Conservation (phyloP, 208 protist species). For the Leishmania turanica region DNA sequence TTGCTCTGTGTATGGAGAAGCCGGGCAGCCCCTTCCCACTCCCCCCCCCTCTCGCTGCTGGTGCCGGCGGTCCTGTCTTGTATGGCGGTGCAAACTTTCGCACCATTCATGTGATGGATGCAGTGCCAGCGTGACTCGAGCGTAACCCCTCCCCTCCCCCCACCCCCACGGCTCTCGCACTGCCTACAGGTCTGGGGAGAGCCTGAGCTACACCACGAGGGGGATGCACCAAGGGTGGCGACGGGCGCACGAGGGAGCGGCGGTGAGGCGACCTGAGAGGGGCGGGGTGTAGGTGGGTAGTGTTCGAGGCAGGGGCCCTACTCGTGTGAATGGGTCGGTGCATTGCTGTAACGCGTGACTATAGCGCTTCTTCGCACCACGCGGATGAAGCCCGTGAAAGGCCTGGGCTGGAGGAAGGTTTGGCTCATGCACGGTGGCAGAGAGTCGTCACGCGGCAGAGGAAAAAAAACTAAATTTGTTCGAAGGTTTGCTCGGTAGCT, state of each 20-base stretch:
- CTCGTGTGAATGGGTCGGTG: not conserved
- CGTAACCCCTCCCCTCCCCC: not conserved
- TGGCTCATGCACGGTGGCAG: not conserved
- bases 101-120: not conserved
- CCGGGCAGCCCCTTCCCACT: not conserved
- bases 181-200: not conserved
- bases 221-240: not conserved
- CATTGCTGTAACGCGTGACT: not conserved
- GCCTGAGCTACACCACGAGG: not conserved
- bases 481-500: not conserved
- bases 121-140: not conserved
- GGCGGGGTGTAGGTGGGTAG: not conserved
- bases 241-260: not conserved
- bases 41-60: not conserved
- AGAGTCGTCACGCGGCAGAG: not conserved
- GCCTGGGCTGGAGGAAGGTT: not conserved
- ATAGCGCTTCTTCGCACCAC: not conserved
- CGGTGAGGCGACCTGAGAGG: not conserved
- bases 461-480: not conserved
- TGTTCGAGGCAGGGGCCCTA: not conserved
- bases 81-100: not conserved
- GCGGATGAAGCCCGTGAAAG: not conserved
- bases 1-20: not conserved
- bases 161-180: not conserved
- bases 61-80: not conserved